phyloP scores from a whole-genome alignment of 2,329 filamentous ascomycete genomes.

The Drechslerella stenobrocha region DNA sequence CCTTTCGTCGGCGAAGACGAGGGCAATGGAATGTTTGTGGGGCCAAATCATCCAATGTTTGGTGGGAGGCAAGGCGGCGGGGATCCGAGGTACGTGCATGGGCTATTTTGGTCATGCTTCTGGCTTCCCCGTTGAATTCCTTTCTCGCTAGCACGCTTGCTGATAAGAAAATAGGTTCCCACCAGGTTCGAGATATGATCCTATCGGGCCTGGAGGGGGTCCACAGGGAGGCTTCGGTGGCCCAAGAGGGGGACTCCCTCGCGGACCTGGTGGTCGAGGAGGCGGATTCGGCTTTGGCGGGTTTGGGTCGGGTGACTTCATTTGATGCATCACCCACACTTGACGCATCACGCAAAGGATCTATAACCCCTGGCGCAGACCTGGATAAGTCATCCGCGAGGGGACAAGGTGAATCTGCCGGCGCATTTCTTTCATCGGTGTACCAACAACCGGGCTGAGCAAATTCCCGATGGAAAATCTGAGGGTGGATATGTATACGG shows the following conservation, averaged over 20 bases:
- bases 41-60: slow-evolving; percentile 88
- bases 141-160: slow-evolving; percentile 56
- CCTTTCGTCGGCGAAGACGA: slow-evolving; percentile 63
- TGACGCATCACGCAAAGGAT: slow-evolving; percentile 51
- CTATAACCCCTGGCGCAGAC: slow-evolving; percentile 28
- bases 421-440: slow-evolving; percentile 12
- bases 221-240: slow-evolving; percentile 58
- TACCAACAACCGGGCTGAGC: slow-evolving; percentile 1
- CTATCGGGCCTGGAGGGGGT: slow-evolving; percentile 70
- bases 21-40: slow-evolving; percentile 88
- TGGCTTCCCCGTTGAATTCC: background rate
- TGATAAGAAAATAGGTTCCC: slow-evolving; percentile 68
- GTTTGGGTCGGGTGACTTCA: slow-evolving; percentile 61
- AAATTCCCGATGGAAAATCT: no score
- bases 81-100: slow-evolving; percentile 18
- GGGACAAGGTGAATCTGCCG: slow-evolving; percentile 20
- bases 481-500: background rate
- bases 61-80: slow-evolving; percentile 61
- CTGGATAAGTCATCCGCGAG: slow-evolving; percentile 11
- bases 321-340: slow-evolving; percentile 58
- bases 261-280: slow-evolving; percentile 60
- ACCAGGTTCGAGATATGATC: slow-evolving; percentile 89
- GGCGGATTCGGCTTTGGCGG: slow-evolving; percentile 49
- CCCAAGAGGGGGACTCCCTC: slow-evolving; percentile 39
- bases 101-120: background rate